These are phyloP conservation scores for Ogataea methylovora DNA, from an alignment of 805 yeast species.

Conservation along the genomic window DNA sequence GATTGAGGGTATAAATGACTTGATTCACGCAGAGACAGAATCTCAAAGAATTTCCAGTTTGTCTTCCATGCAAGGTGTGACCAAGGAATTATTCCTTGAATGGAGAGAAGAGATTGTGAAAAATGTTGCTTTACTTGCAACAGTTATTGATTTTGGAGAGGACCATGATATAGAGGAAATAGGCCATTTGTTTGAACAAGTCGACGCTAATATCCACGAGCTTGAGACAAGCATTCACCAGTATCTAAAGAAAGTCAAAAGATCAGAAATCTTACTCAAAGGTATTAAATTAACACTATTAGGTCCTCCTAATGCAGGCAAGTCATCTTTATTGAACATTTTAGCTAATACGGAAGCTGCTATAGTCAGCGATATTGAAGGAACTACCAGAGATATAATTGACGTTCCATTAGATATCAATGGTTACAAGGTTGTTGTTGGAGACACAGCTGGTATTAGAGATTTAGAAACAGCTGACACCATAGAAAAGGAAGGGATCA, in stretches of 20 bases:
- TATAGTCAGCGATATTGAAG: conserved; percentile 85
- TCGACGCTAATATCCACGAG: conserved; percentile 31
- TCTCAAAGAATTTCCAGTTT: conserved; percentile 72
- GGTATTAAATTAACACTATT: conserved; percentile 71
- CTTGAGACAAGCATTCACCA: conserved; percentile 38
- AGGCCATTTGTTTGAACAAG: conserved; percentile 42
- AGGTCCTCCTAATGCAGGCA: conserved; percentile 97
- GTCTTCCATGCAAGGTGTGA: conserved; percentile 63
- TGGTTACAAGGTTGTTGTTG: conserved; percentile 77
- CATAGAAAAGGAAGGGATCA: conserved; percentile 77
- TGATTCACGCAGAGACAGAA: conserved; percentile 93
- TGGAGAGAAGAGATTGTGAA: conserved; percentile 69
- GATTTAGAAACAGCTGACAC: conserved; percentile 35
- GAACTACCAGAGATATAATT: conserved; percentile 87
- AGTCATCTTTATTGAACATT: conserved; percentile 76
- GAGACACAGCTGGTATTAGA: conserved; percentile 93
- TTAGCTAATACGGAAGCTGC: conserved; percentile 78
- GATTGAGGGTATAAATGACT: conserved; percentile 80
- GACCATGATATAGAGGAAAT: conserved; percentile 78
- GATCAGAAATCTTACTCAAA: conserved; percentile 54
- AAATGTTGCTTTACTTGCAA: conserved; percentile 69
- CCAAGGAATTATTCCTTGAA: conserved; percentile 39
- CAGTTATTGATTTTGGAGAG: conserved; percentile 91
- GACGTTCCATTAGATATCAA: conserved; percentile 74
- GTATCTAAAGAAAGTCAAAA: conserved; percentile 38